Conservation (phyloP, 495 filamentous ascomycete species). For the Jackrogersella multiformis region DNA sequence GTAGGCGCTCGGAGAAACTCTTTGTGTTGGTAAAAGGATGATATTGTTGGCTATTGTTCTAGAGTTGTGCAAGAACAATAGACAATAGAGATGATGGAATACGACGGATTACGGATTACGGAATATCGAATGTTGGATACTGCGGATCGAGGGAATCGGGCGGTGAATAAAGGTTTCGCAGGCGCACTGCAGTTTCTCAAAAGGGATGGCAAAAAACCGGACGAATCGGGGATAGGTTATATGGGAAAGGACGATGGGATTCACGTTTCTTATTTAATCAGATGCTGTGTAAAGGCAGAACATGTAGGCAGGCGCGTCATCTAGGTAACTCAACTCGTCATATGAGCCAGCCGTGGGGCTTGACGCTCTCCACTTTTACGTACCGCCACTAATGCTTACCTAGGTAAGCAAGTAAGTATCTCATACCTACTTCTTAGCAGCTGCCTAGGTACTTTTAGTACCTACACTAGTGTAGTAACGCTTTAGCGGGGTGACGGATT, state of each 20-base stretch:
- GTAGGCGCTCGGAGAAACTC: constrained; percentile 3
- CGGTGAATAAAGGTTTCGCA: constrained; percentile 26
- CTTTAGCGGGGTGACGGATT: no score
- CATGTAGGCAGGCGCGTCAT: constrained; percentile 14
- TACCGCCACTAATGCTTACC: constrained; percentile 1
- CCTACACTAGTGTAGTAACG: no score
- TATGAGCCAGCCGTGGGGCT: constrained; percentile 33
- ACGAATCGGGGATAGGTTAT: constrained; percentile 28
- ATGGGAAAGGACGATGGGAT: constrained; percentile 12
- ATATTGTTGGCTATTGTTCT: constrained; percentile 3
- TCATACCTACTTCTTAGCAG: no score
- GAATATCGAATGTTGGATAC: no score
- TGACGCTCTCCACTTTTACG: constrained; percentile 7
- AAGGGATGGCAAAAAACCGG: constrained; percentile 10
- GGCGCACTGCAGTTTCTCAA: constrained; percentile 24
- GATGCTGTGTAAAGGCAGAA: neutral
- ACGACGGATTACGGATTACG: neutral
- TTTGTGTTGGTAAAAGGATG: constrained; percentile 29
- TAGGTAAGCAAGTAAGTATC: neutral
- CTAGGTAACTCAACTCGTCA: constrained; percentile 17
- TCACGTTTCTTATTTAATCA: constrained; percentile 22
- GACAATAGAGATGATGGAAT: constrained; percentile 2
- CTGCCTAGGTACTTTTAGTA: no score
- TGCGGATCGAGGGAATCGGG: constrained; percentile 2
- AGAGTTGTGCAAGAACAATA: neutral